phyloP scores from a whole-genome alignment of 2,329 filamentous ascomycete genomes.

The Alternaria arbusti region DNA sequence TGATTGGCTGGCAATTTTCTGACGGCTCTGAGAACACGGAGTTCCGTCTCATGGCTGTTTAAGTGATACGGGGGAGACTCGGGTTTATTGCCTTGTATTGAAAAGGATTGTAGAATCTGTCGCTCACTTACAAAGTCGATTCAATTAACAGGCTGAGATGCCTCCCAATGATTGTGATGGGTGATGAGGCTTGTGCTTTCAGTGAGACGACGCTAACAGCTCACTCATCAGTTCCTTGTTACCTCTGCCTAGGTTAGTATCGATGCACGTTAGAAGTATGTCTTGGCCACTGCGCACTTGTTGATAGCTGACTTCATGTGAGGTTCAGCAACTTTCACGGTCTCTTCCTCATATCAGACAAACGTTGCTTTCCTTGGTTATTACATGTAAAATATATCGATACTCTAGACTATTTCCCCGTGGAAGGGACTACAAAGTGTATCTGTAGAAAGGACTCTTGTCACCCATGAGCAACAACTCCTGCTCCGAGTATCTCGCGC shows the following conservation, averaged over 20 bases:
- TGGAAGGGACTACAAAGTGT: slow-evolving; percentile 28
- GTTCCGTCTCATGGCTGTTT: background rate
- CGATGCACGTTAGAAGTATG: background rate
- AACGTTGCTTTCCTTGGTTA: background rate
- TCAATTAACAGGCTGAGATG: background rate
- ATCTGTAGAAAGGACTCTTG: slow-evolving; percentile 52
- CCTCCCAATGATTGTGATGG: background rate
- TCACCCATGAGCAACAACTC: slow-evolving; percentile 52
- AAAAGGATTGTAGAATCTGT: background rate
- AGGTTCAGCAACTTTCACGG: background rate
- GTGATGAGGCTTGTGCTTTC: background rate
- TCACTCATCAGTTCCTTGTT: background rate
- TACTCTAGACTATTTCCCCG: background rate
- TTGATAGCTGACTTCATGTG: background rate
- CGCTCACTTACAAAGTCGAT: background rate
- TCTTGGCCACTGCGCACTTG: background rate
- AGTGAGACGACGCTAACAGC: background rate
- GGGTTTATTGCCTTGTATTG: background rate
- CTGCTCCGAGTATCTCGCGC: slow-evolving; percentile 48
- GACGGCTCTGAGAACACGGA: background rate
- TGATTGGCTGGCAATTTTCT: background rate
- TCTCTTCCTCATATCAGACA: background rate
- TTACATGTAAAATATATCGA: background rate
- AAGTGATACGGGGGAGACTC: background rate
- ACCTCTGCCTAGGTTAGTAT: background rate